A percentile compares a stretch with the other conserved stretches of the same genome.
These are phyloP conservation scores for Microstegium vimineum DNA, from an alignment of 176 grass and related monocot species.

Conservation along the genomic window DNA sequence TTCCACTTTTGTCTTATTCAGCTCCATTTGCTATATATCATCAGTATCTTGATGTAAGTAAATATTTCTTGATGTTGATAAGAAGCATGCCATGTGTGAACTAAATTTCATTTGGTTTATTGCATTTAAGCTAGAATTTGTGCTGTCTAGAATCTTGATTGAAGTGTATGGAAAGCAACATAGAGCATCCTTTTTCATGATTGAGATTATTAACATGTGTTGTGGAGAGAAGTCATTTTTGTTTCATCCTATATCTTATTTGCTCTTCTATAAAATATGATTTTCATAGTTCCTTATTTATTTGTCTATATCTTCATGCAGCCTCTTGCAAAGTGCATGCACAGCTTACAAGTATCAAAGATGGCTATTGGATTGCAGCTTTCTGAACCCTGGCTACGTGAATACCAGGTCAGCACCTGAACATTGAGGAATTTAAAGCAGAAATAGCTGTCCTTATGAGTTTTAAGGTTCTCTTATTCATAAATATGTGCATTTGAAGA, in stretches of 20 bases:
- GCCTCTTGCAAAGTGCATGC: slow-evolving; percentile 91
- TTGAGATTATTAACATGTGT: neutral
- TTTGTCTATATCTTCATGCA: slow-evolving; percentile 27
- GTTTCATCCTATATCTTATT: neutral
- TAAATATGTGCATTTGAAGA: neutral
- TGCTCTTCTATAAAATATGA: neutral
- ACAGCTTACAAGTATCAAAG: slow-evolving; percentile 69
- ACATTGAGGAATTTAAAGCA: neutral
- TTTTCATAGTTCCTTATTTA: slow-evolving; percentile 25
- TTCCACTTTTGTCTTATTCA: slow-evolving; percentile 82
- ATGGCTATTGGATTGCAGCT: slow-evolving; percentile 79
- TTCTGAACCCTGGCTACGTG: slow-evolving; percentile 94
- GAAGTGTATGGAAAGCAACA: neutral
- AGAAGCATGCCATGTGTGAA: neutral
- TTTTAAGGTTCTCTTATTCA: neutral
- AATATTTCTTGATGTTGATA: slow-evolving; percentile 1
- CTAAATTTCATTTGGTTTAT: neutral
- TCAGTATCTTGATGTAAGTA: slow-evolving; percentile 86
- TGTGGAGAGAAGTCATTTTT: neutral
- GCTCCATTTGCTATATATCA: slow-evolving; percentile 94
- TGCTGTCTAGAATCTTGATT: neutral
- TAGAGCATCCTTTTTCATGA: neutral
- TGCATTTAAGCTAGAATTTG: neutral
- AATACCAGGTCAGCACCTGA: slow-evolving; percentile 73
- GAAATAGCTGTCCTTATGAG: neutral